Evolutionary conservation across 169 alveolate species (phyloP).

Genomic region (Plasmodium adleri): DNA sequence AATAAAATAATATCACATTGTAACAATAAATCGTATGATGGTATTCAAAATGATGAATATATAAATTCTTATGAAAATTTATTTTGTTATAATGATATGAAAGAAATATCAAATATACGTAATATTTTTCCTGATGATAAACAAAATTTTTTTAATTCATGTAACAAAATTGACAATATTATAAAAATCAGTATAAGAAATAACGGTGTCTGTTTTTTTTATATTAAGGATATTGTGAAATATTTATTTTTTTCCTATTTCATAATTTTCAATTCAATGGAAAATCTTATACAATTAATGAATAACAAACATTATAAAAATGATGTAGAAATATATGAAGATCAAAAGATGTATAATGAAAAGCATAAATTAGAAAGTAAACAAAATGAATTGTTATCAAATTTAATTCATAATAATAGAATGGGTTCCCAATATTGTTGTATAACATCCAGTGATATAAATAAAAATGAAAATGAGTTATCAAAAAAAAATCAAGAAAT

Average conservation of each 20-base stretch:
- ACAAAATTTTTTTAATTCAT: constrained; percentile 66
- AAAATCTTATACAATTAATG: constrained; percentile 61
- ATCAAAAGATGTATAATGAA: too few relatives aligned
- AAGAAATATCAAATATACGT: constrained; percentile 52
- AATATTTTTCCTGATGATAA: constrained; percentile 44
- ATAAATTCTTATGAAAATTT: constrained; percentile 7
- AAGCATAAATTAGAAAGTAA: too few relatives aligned
- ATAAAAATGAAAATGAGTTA: too few relatives aligned
- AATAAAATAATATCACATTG: neutral
- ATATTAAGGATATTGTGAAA: constrained; percentile 40
- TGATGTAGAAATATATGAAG: neutral
- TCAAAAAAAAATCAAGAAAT: too few relatives aligned
- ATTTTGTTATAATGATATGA: constrained; percentile 39
- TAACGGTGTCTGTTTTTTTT: constrained; percentile 77
- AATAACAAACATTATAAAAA: neutral
- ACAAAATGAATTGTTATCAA: too few relatives aligned
- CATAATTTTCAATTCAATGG: constrained; percentile 57
- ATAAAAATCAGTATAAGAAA: constrained; percentile 69
- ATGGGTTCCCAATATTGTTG: too few relatives aligned
- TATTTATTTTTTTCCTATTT: constrained; percentile 72
- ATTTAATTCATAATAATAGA: too few relatives aligned
- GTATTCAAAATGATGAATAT: neutral
- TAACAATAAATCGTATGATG: neutral
- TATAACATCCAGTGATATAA: too few relatives aligned
- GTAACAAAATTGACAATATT: constrained; percentile 76